phyloP scores from a whole-genome alignment of 371 early-diverging fungal species.

The Apophysomyces trapeziformis region DNA sequence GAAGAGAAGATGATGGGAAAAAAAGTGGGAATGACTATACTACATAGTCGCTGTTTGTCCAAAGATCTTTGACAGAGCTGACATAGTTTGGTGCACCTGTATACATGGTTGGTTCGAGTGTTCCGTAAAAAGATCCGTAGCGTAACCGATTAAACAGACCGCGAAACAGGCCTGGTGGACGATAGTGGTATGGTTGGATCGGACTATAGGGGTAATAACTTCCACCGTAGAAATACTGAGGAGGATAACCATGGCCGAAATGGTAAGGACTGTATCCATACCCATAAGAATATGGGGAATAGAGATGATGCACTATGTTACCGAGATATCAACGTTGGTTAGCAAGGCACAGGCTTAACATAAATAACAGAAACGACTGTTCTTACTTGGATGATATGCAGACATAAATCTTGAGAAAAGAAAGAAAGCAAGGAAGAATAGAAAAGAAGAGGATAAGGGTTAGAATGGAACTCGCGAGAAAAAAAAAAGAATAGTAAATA shows the following conservation, averaged over 20 bases:
- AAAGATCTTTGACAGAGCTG: conserved; percentile 29
- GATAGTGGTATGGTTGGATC: conserved; percentile 14
- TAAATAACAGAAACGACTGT: neutral
- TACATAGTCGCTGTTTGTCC: conserved; percentile 24
- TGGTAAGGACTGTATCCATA: conserved; percentile 19
- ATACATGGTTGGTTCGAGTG: conserved; percentile 17
- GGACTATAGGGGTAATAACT: conserved; percentile 19
- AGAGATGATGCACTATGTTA: neutral
- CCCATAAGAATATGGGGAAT: conserved; percentile 12
- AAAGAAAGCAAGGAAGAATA: neutral
- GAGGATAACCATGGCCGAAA: conserved; percentile 16
- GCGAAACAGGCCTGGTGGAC: conserved; percentile 24
- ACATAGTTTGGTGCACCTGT: conserved; percentile 27
- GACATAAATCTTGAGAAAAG: conserved; percentile 5
- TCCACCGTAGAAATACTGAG: conserved; percentile 14
- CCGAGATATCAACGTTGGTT: neutral
- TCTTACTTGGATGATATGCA: neutral
- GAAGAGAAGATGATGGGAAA: neutral
- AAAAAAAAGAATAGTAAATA: neutral
- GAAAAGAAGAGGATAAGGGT: too few species aligned
- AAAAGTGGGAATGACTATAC: conserved; percentile 11
- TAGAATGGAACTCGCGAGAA: too few species aligned
- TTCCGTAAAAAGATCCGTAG: conserved; percentile 20
- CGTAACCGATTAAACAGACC: conserved; percentile 24
- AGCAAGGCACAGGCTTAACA: conserved; percentile 5